phyloP scores from a whole-genome alignment of 2,329 filamentous ascomycete genomes.

The Fusarium burgessii region DNA sequence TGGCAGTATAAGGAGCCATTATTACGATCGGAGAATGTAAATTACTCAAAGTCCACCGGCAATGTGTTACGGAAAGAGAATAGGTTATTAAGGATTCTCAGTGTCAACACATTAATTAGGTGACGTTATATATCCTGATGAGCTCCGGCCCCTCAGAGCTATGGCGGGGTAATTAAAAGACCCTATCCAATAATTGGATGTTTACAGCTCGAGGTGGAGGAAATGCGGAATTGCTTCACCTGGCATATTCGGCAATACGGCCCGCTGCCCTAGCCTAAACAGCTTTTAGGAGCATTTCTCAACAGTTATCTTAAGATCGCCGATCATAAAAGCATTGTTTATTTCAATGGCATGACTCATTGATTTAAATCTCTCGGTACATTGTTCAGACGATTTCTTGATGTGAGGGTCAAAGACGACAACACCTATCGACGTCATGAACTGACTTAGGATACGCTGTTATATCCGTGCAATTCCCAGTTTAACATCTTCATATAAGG shows the following conservation, averaged over 20 bases:
- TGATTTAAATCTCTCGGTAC: background rate
- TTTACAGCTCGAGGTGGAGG: constrained; percentile 3
- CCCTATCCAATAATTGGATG: constrained; percentile 9
- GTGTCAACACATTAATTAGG: background rate
- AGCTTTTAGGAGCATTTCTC: background rate
- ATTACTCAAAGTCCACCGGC: background rate
- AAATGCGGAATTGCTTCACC: constrained; percentile 26
- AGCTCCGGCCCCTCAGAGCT: constrained; percentile 30
- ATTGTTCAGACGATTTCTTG: background rate
- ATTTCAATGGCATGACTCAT: background rate
- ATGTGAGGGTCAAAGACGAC: background rate
- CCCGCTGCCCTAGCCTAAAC: constrained; percentile 9
- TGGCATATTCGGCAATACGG: constrained; percentile 13
- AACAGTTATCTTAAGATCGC: background rate
- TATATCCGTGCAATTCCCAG: constrained; percentile 10
- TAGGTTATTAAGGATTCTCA: background rate
- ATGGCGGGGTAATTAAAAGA: constrained; percentile 25
- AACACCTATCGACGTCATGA: background rate
- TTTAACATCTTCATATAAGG: background rate
- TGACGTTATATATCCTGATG: constrained; percentile 27
- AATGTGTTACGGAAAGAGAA: background rate
- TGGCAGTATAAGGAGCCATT: constrained; percentile 63
- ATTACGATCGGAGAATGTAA: constrained; percentile 7
- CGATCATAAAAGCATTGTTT: background rate
- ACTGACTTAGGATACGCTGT: background rate